These are phyloP conservation scores for Chlamydomonas schloesseri DNA, from an alignment of 139 green algal genomes.

Conservation along the genomic window DNA sequence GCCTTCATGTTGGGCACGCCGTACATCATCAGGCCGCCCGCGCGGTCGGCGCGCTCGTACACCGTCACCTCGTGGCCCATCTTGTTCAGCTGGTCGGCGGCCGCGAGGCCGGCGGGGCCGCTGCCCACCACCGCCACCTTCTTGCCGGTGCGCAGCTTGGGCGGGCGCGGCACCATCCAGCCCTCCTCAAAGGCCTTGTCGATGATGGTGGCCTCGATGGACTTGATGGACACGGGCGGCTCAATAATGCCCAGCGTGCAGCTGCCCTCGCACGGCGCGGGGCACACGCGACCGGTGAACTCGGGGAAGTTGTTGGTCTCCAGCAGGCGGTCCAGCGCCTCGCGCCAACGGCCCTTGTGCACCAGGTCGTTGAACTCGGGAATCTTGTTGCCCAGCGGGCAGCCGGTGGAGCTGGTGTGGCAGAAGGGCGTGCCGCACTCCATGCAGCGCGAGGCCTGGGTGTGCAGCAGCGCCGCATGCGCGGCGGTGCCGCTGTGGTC, in stretches of 20 bases:
- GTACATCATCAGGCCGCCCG: conserved; percentile 98
- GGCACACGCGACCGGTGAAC: conserved; percentile 96
- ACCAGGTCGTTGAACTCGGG: conserved; percentile 98
- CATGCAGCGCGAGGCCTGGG: conserved; percentile 96
- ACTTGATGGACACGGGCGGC: conserved; percentile 97
- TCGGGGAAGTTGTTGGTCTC: conserved; percentile 99
- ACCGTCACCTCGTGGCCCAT: conserved; percentile 91
- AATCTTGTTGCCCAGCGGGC: conserved; percentile 96
- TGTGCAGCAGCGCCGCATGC: conserved; percentile 82
- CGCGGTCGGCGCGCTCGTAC: conserved; percentile 94
- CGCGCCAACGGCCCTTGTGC: conserved; percentile 91
- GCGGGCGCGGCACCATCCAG: conserved; percentile 93
- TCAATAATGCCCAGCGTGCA: conserved; percentile 98
- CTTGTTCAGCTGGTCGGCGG: conserved; percentile 98
- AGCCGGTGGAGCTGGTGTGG: conserved; percentile 84
- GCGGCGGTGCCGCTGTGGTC: conserved; percentile 51
- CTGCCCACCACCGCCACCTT: conserved; percentile 91
- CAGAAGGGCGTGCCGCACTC: conserved; percentile 98
- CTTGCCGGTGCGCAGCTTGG: conserved; percentile 81
- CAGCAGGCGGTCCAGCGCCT: conserved; percentile 92
- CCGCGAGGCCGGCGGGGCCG: conserved; percentile 92
- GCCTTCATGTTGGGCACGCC: conserved; percentile 99
- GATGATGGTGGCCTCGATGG: conserved; percentile 95
- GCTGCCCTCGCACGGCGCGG: conserved; percentile 94
- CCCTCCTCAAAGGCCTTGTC: conserved; percentile 95